These are phyloP conservation scores for Fulvia fulva DNA, from an alignment of 2,329 filamentous ascomycete species.

Conservation along the genomic window DNA sequence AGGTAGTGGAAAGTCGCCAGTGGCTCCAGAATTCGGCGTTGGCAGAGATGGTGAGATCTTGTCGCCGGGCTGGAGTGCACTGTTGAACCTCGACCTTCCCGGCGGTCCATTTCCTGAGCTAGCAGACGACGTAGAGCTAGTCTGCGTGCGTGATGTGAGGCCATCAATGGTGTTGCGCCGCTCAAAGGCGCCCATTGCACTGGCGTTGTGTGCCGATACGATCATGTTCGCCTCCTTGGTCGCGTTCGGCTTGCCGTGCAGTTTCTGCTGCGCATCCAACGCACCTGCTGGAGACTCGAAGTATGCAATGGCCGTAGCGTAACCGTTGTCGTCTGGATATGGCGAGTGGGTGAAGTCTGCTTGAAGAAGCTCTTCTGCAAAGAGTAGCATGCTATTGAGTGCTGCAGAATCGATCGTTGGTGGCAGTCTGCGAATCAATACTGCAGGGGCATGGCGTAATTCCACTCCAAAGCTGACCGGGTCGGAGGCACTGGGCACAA, in stretches of 20 bases:
- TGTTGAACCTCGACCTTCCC: constrained; percentile 54
- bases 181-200: constrained; percentile 21
- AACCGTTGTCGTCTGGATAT: constrained; percentile 55
- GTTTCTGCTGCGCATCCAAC: constrained; percentile 55
- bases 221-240: constrained; percentile 57
- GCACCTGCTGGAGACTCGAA: constrained; percentile 56
- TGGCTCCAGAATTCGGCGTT: constrained; percentile 47
- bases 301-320: constrained; percentile 55
- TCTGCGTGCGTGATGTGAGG: constrained; percentile 39
- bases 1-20: constrained; percentile 57
- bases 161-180: constrained; percentile 54
- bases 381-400: constrained; percentile 61
- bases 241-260: constrained; percentile 60
- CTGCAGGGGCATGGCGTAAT: constrained; percentile 28
- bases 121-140: constrained; percentile 46
- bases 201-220: constrained; percentile 50
- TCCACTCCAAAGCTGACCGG: constrained; percentile 17
- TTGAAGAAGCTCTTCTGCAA: constrained; percentile 60
- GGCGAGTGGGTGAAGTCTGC: constrained; percentile 54
- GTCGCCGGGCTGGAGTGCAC: constrained; percentile 58
- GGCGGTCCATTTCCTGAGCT: constrained; percentile 36
- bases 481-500: constrained; percentile 26
- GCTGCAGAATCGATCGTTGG: constrained; percentile 56
- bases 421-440: constrained; percentile 58
- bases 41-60: constrained; percentile 55